Evolutionary conservation across 371 early-diverging fungal species (phyloP), one percentile per base, ranked within the genome.

Genomic region (Zychaea mexicana): DNA sequence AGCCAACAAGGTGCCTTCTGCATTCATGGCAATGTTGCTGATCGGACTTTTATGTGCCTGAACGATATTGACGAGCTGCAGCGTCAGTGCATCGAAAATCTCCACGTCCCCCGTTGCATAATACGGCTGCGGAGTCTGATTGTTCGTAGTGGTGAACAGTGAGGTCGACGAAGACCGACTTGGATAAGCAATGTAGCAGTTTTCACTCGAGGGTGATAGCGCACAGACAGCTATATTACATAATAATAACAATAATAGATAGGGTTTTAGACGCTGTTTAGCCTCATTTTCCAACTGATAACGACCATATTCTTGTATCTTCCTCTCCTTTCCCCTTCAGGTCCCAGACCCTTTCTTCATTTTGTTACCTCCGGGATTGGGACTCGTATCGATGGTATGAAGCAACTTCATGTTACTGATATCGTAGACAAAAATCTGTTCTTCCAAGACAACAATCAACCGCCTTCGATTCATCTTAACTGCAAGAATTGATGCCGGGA

Each of bases 391-490:
- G 64, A 98, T 94, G 0, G 95, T 95, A 68, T 96, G 94, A 38
- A 96, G 79, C 5, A 96, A 83, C 71, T 95, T 95, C 98, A 98
- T 98, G 76, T 96, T 98, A 74, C 90, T 87, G 49, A 96, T 95
- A 72, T 98, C 97, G 76, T 94, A 92, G 12, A 94, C 79, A 67
- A 86, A 92, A 33, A 96, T 94, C 62, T 92, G 91, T 64, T 95
- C 95, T 70, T 98, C 97, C 28, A 97, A 85, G 13, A 95, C 91
- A 10, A 96, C 97, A 47, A 95, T 88, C n/a, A 98, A 80, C 45
- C 97, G 84, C 69, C 91, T 91, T 28, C 98, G 85, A 81, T 98
- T 98, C 66, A 98, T 86, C 76, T 96, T 95, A 33, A 98, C 97
- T 0, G 95, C 90, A 45, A 98, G 77, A 45, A 98, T 92, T 4